phyloP scores from a whole-genome alignment of 805 yeast genomes.

The Yarrowia divulgata region DNA sequence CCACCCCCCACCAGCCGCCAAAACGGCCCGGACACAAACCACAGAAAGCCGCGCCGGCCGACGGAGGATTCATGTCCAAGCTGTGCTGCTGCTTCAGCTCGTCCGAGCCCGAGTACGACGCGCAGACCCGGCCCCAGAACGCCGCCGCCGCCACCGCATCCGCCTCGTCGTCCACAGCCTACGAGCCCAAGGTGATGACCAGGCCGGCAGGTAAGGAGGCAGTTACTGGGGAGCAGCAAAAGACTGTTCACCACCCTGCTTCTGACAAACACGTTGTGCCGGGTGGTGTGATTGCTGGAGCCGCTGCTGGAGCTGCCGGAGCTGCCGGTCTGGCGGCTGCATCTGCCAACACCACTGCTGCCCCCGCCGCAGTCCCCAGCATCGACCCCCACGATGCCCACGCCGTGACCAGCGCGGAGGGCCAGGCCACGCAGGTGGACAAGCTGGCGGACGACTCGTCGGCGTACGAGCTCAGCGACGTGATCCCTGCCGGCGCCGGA shows the following conservation, averaged over 20 bases:
- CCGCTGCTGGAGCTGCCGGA: not conserved
- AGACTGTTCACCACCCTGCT: not conserved
- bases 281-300: too few species aligned
- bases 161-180: slow-evolving; percentile 23
- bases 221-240: too few species aligned
- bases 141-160: not conserved
- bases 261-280: too few species aligned
- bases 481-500: not conserved
- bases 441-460: slow-evolving; percentile 33
- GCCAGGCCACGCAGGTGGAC: slow-evolving; percentile 17
- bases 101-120: slow-evolving; percentile 30
- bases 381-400: slow-evolving; percentile 13
- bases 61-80: slow-evolving; percentile 12
- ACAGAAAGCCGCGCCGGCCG: not conserved
- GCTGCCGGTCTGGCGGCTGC: not conserved
- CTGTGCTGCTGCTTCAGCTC: slow-evolving; percentile 32
- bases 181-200: slow-evolving; percentile 24
- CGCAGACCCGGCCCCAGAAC: slow-evolving; percentile 9
- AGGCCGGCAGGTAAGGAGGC: slow-evolving; percentile 1
- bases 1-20: slow-evolving; percentile 31
- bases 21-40: slow-evolving; percentile 24
- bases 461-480: slow-evolving; percentile 31
- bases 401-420: not conserved
- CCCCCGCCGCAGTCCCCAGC: not conserved
- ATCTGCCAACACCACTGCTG: not conserved